Percentiles rank a stretch among this genome's conserved stretches.
phyloP scores from a whole-genome alignment of 179 eudicot genomes.

The Silene noctiflora region DNA sequence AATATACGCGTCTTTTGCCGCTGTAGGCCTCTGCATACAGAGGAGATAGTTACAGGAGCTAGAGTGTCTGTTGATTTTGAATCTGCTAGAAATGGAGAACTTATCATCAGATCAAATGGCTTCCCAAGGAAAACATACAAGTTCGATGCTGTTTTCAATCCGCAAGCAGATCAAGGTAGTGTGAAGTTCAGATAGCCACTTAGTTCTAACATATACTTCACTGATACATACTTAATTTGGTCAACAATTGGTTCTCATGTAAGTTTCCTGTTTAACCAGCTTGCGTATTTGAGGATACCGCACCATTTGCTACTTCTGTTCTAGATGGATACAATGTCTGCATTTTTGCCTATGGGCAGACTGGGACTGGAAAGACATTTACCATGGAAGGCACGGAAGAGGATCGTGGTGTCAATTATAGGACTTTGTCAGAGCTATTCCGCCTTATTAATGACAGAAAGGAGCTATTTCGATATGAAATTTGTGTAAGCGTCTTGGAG shows the following conservation, averaged over 20 bases:
- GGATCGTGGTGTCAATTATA: conserved; percentile 85
- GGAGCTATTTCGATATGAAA: conserved; percentile 57
- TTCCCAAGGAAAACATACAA: conserved; percentile 62
- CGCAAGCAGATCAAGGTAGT: conserved; percentile 84
- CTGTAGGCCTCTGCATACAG: conserved; percentile 74
- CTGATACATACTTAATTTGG: background rate
- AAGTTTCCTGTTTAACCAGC: conserved; percentile 29
- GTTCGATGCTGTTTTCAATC: conserved; percentile 84
- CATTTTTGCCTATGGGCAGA: conserved; percentile 97
- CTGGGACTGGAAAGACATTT: conserved; percentile 93
- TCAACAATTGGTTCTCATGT: conserved; percentile 7
- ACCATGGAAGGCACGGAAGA: conserved; percentile 93
- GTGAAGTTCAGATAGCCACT: conserved; percentile 8
- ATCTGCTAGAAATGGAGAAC: conserved; percentile 77
- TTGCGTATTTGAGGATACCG: conserved; percentile 82
- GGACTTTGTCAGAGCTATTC: conserved; percentile 80
- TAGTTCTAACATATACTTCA: background rate
- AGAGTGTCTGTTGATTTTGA: conserved; percentile 67
- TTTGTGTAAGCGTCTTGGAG: conserved; percentile 82
- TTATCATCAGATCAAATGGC: conserved; percentile 59
- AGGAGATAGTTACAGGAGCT: conserved; percentile 64
- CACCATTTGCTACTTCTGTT: conserved; percentile 86
- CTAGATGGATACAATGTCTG: conserved; percentile 95
- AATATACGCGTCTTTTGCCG: conserved; percentile 94
- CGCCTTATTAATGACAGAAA: conserved; percentile 56